Evolutionary conservation across 192 early-diverging fungal species (phyloP), one percentile per base, ranked within the genome.

Genomic region (Physocladia obscura): DNA sequence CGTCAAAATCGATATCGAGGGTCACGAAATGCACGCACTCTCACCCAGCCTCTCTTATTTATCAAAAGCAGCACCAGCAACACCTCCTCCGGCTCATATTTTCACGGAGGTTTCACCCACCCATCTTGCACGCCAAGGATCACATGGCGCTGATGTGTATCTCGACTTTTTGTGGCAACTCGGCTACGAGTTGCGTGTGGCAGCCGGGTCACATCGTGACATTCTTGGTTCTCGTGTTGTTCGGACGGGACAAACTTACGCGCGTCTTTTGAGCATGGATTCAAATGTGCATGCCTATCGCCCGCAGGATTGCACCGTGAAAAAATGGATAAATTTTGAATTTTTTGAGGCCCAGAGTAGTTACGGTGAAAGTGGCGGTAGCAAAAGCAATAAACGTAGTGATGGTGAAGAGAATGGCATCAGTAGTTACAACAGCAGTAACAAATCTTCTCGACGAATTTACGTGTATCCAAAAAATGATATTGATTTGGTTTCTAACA

Each of bases 1-100:
- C 24, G 17, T 55, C 17, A 55, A 55, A 55, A 55, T 55, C 24
- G 52, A 55, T 55, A 55, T 55, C 26, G 52, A 55, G 24, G 52
- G 52, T 13, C 24, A 22, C 26, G 52, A 55, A 27, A 11, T 55
- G 19, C 11, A 55, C 11, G 52, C 52, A 21, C 26, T 55, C 0
- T 24, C 11, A 55, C 52, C 52, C 13, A 24, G 17, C 11, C 13
- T 22, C 13, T 13, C 11, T 13, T 21, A 24, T 13, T 55, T 15
- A 11, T n/a, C 8, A 44, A 44, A 44, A n/a, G 40, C 40, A 13
- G n/a, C n/a, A n/a, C n/a, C n/a, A n/a, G n/a, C 13, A 21, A 47
- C 13, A 47, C n/a, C 13, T 21, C 52, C 52, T 55, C 52, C 52
- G 11, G 24, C 19, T 55, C 52, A 55, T 55, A 27, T 55, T 22